phyloP scores from a whole-genome alignment of 371 early-diverging fungal genomes.

The Mucor sp. region DNA sequence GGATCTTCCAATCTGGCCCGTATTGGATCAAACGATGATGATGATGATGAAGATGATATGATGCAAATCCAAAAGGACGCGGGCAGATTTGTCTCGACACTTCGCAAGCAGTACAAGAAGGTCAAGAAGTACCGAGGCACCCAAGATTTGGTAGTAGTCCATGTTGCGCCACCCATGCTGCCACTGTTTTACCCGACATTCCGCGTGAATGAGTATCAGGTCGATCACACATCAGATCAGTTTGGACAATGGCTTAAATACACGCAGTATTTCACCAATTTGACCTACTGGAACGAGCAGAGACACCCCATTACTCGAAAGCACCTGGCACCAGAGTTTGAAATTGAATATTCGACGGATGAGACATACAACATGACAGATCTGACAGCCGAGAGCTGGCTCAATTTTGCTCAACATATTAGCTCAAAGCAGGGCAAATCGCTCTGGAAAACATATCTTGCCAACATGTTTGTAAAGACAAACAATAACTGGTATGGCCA shows the following conservation, averaged over 20 bases:
- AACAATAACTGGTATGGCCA: constrained; percentile 31
- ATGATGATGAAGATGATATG: constrained; percentile 37
- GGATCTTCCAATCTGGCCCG: constrained; percentile 2
- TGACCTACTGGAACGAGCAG: constrained; percentile 21
- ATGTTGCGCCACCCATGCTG: constrained; percentile 68
- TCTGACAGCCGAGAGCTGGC: constrained; percentile 48
- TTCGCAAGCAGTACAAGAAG: constrained; percentile 33
- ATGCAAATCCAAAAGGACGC: constrained; percentile 46
- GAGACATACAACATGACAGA: constrained; percentile 63
- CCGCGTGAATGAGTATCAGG: constrained; percentile 61
- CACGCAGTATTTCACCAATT: constrained; percentile 22
- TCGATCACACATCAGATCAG: constrained; percentile 1
- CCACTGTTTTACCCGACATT: constrained; percentile 72
- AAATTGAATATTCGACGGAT: constrained; percentile 55
- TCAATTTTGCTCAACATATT: constrained; percentile 39
- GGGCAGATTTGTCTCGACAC: constrained; percentile 29
- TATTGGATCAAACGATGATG: background rate
- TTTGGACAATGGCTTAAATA: constrained; percentile 24
- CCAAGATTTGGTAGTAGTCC: constrained; percentile 49
- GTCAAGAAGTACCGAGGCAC: constrained; percentile 33
- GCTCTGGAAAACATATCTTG: constrained; percentile 22
- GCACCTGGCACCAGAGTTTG: constrained; percentile 30
- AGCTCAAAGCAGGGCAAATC: constrained; percentile 13
- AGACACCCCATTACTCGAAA: background rate
- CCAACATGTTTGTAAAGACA: constrained; percentile 32